Percentiles rank a stretch among this genome's conserved stretches.
Evolutionary conservation across 345 rosid species (phyloP).

Genomic region (Aquilaria malaccensis): DNA sequence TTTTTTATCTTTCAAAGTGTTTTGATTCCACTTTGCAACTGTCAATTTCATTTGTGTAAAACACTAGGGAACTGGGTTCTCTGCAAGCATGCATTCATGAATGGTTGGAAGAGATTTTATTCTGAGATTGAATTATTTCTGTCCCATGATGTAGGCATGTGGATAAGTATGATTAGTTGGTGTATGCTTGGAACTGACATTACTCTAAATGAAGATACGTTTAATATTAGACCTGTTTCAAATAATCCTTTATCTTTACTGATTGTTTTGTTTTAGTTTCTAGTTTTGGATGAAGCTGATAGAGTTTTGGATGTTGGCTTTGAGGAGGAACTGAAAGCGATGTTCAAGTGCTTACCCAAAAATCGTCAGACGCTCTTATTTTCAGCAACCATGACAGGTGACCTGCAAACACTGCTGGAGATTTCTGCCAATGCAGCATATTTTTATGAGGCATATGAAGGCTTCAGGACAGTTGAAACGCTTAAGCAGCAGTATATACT

Average conservation of each 20-base stretch:
- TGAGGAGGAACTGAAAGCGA: conserved; percentile 66
- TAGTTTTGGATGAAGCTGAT: conserved; percentile 96
- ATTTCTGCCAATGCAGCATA: conserved; percentile 81
- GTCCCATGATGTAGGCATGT: too few species aligned
- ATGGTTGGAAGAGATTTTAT: too few species aligned
- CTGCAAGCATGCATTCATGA: too few species aligned
- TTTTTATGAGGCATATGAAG: conserved; percentile 94
- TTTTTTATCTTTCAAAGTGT: too few species aligned
- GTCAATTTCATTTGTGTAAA: too few species aligned
- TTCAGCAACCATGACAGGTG: conserved; percentile 93
- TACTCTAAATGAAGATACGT: too few species aligned
- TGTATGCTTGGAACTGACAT: too few species aligned
- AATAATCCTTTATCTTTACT: not conserved
- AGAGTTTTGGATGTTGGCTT: conserved; percentile 95
- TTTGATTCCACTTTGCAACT: too few species aligned
- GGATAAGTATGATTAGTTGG: too few species aligned
- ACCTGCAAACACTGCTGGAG: conserved; percentile 60
- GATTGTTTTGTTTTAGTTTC: conserved; percentile 38
- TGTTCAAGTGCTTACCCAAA: conserved; percentile 73
- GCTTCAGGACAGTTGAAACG: conserved; percentile 81
- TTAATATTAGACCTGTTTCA: not conserved
- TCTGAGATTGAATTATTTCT: too few species aligned
- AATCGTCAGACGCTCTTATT: conserved; percentile 75
- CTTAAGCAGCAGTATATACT: conserved; percentile 77
- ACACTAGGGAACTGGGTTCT: too few species aligned